Base-by-base conservation (phyloP, 768 basidiomycete genomes). In the Psilocybe sp. region DNA sequence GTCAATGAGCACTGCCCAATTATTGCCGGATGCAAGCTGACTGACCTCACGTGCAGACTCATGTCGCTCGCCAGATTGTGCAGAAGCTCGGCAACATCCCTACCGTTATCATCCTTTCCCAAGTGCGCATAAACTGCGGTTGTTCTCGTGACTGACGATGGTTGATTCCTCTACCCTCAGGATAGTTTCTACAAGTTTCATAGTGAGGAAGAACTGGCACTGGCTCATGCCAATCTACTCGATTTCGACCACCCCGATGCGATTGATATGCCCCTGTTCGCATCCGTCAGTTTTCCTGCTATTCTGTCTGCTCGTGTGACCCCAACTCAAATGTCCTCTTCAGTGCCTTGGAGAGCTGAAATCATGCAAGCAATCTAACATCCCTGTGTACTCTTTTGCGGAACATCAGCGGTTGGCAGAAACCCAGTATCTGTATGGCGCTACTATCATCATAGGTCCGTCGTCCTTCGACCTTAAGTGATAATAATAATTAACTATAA, bases 211-310 rank as follows among this genome's bases (percentile, higher is more conserved):
- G 87, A 98, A 68, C 74, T 92, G 15, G 78, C 73, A 5, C 74
- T 89, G n/a, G 96, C 96, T 0, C 87, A 92, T 64, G 79, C 81
- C 14, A 95, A 85, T 59, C 69, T 80, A 44, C 77, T 85, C 52
- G 92, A 95, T 60, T 88, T 95, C 55, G 96, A 99, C 61, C 91
- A 94, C 58, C 96, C 96, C 10, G 83, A 90, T 66, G 85, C 94
- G 3, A 87, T 98, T 44, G 96, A 99, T 67, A 89, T 93, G 79
- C 80, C 84, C 1, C 70, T 92, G 64, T 94, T 98, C 58, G 85
- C 87, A 42, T 68, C 82, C 43, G 90, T 93, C 63, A 51, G 84
- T 72, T 33, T 12, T 23, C n/a, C 12, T 40, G 32, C n/a, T 19
- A 34, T 28, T n/a, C 33, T 33, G 1, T 4, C 16, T 23, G 16